Base-by-base conservation (phyloP, 2,329 filamentous ascomycete species). In the Cercospora canescens region DNA sequence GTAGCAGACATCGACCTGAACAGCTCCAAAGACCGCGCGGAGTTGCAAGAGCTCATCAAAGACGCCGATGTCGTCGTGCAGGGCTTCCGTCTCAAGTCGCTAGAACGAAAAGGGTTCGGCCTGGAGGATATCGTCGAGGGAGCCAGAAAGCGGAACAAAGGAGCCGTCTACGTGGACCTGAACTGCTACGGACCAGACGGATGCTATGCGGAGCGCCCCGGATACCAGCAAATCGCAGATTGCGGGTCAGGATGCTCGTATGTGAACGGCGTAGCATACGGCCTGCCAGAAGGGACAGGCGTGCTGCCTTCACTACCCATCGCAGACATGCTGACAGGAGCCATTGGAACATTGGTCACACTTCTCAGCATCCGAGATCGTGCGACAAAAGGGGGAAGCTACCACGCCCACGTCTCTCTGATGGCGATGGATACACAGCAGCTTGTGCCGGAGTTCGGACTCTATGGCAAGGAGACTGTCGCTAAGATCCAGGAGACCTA, bases 151-250 rank as follows among this genome's bases (percentile, higher is more conserved):
- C 66, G 58, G 57, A 79, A 79, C 0, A 74, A 77, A 21, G 82
- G 82, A 0, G 76, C 85, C 21, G 77, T 86, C 16, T 80, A 84
- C 54, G 80, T 82, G 3, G 74, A 81, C 3, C 83, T 85, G 74
- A 85, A 86, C 69, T 86, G 83, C 71, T 87, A 85, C 65, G 84
- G 84, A 0, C 85, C 80, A 76, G 71, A 84, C 58, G 84, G 84
- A 0, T 81, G 81, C 0, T 83, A 81, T 79, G 73, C 75, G 4
- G 75, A 80, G 32, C 75, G 84, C 7, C 81, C 77, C 18, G 84
- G 84, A 0, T 86, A 83, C 82, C 84, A 86, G 73, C 83, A 85
- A 71, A 85, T 86, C 61, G 80, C 78, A 24, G 83, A 86, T 69
- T 80, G 81, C n/a, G 67, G 63, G 11, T 67, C 63, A 4, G 65